Conservation (phyloP, 176 grass and related monocot species). For the Tuctoria greenei region DNA sequence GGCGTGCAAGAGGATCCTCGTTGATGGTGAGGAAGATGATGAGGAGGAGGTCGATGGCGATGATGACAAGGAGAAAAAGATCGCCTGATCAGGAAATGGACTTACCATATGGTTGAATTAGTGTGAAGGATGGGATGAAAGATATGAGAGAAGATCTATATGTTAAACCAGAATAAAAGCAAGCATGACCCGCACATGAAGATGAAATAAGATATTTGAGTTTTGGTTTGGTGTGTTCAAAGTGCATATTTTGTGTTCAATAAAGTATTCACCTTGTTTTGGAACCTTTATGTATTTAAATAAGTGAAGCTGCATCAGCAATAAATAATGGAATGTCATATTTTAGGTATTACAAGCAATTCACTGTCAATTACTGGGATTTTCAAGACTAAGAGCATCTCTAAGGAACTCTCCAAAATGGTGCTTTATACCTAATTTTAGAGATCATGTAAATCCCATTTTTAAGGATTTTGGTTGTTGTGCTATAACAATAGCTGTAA, state of each 20-base stretch:
- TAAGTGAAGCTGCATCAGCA: not conserved
- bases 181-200: not conserved
- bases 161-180: not conserved
- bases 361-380: too few relatives aligned
- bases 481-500: too few relatives aligned
- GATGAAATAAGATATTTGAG: not conserved
- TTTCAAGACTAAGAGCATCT: too few relatives aligned
- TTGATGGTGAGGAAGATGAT: conserved; percentile 43
- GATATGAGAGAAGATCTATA: not conserved
- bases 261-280: not conserved
- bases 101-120: not conserved
- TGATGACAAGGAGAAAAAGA: conserved; percentile 10
- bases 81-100: not conserved
- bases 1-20: conserved; percentile 78
- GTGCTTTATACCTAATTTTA: too few relatives aligned
- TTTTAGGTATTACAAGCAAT: not conserved
- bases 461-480: too few relatives aligned
- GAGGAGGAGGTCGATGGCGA: conserved; percentile 43
- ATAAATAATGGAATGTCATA: not conserved
- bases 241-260: not conserved
- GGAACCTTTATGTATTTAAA: not conserved
- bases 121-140: not conserved
- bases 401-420: too few relatives aligned
- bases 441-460: too few relatives aligned
- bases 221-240: too few relatives aligned